A percentile compares a stretch with the other conserved stretches of the same genome.
Evolutionary conservation across 345 rosid species (phyloP).

Genomic region (Eucalyptus tenuipes): DNA sequence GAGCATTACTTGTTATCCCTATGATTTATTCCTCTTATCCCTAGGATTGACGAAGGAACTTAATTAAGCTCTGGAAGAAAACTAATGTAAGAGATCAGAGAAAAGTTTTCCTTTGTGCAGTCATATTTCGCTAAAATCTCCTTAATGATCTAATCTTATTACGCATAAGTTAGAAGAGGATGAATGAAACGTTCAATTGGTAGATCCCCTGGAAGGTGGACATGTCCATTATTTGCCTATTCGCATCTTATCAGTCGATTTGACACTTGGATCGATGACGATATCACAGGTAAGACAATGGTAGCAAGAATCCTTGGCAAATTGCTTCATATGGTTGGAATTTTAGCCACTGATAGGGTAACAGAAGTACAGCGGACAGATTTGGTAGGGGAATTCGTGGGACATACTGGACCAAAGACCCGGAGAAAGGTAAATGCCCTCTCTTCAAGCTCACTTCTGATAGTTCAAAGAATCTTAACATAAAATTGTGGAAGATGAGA

Average conservation of each 20-base stretch:
- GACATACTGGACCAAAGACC: conserved; percentile 98
- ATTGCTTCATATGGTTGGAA: conserved; percentile 81
- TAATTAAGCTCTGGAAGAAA: neutral
- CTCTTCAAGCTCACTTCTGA: neutral
- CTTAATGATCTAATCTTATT: neutral
- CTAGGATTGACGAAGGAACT: neutral
- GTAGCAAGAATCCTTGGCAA: conserved; percentile 91
- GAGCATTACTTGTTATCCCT: neutral
- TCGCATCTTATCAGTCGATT: neutral
- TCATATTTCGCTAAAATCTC: neutral
- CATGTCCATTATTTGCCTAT: neutral
- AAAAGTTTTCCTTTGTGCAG: neutral
- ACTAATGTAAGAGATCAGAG: neutral
- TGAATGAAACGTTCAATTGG: neutral
- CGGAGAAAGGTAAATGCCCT: conserved; percentile 56
- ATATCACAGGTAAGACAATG: conserved; percentile 85
- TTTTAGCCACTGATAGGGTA: conserved; percentile 63
- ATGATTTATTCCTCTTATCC: neutral
- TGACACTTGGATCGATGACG: neutral
- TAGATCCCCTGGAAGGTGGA: neutral
- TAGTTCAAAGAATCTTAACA: neutral
- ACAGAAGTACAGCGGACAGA: conserved; percentile 62
- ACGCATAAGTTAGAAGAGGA: neutral
- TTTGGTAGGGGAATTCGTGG: conserved; percentile 98
- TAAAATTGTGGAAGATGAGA: neutral